Percentiles rank a stretch among this genome's conserved stretches.
phyloP scores from a whole-genome alignment of 352 stramenopile species.

The Thraustotheca clavata region DNA sequence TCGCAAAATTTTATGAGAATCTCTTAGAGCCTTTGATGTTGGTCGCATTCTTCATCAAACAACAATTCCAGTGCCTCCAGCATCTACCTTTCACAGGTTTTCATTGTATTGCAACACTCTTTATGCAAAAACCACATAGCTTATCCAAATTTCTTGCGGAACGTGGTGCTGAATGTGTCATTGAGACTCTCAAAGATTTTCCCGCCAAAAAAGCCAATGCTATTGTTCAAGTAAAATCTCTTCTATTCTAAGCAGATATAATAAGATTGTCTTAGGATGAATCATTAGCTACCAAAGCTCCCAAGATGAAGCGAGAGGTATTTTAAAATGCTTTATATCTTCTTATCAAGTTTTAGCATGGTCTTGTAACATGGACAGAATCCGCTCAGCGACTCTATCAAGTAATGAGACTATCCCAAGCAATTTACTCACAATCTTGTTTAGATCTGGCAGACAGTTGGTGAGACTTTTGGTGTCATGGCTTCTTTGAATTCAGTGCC shows the following conservation, averaged over 20 bases:
- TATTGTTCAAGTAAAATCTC: constrained; percentile 27
- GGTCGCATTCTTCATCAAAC: constrained; percentile 65
- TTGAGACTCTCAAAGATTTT: constrained; percentile 54
- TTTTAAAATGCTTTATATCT: background rate
- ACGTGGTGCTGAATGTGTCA: constrained; percentile 52
- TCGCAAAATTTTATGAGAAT: no score
- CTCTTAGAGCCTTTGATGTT: constrained; percentile 57
- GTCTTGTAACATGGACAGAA: constrained; percentile 10
- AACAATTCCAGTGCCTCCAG: constrained; percentile 33
- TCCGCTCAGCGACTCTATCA: constrained; percentile 6
- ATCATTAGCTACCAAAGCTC: constrained; percentile 40
- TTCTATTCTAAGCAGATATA: background rate
- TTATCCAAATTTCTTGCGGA: constrained; percentile 39
- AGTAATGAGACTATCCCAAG: background rate
- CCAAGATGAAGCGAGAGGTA: constrained; percentile 49
- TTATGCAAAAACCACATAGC: constrained; percentile 23
- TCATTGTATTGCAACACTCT: no score
- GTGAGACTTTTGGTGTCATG: constrained; percentile 58
- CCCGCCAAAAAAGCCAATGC: constrained; percentile 36
- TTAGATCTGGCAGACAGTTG: constrained; percentile 68
- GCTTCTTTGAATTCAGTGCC: constrained; percentile 53
- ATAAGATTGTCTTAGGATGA: constrained; percentile 28
- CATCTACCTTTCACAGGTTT: constrained; percentile 49
- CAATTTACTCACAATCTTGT: background rate
- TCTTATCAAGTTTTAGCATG: background rate